Evolutionary conservation across 1,284 basidiomycete species (phyloP), one percentile per base, ranked within the genome.

Genomic region (Limonomyces culmigenus): DNA sequence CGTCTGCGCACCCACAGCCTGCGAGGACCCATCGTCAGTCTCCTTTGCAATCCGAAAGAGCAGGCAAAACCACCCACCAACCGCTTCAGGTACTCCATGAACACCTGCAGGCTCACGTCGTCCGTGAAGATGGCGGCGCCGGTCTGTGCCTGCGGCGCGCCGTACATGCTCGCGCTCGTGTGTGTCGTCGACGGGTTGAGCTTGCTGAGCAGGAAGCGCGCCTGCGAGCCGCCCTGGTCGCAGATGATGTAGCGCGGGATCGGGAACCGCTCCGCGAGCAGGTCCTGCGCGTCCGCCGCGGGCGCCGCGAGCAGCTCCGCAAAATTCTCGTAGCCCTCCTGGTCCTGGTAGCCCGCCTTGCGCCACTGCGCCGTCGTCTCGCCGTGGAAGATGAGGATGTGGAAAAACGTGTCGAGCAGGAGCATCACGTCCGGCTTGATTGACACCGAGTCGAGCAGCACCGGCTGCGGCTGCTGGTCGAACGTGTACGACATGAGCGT

Each of bases 361-460:
- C 93, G 74, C 95, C 95, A 99, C 55, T 92, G 84, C 0, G 93
- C 91, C 37, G 98, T 73, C 13, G 91, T 91, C 58, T 93, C 89
- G 19, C 95, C 95, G 54, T 98, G 92, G 83, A 96, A 98, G 59
- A 98, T 98, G 50, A 98, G 80, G 47, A 98, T 96, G 56, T 99
- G 95, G 87, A 99, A 98, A 73, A 96, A 99, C 3, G 95, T 98
- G 53, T 99, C 95, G 43, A 99, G 78, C n/a, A 99, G 71, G 25
- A 99, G 73, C 47, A 98, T 84, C 45, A 92, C 88, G 50, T 99
- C 93, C 33, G 86, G 84, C 54, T 93, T 89, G 62, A 98, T 97
- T 34, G 92, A 97, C 23, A 98, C 81, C 40, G 87, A 93, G 64
- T 99, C 95, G 34, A 99, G 75, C 21, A 98, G 65, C 27, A 98